These are phyloP conservation scores for Bruguiera sexangula DNA, from an alignment of 345 rosid species.

Conservation along the genomic window DNA sequence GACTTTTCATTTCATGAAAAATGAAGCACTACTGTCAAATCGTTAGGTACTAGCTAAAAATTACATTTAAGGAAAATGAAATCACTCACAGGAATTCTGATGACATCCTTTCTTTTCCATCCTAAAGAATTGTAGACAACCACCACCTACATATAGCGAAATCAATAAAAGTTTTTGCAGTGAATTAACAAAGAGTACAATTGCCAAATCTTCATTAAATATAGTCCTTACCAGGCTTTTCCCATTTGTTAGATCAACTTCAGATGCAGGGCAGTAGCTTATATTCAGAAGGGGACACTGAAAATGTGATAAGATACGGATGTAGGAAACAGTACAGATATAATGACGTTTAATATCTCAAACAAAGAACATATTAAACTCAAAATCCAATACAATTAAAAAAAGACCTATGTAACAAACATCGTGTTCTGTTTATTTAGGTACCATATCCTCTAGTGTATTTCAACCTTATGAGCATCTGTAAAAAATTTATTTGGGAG, in stretches of 20 bases:
- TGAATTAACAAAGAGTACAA: background rate
- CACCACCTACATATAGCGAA: conserved; percentile 46
- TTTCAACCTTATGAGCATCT: too few species aligned
- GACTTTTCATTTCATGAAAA: background rate
- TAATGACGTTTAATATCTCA: too few species aligned
- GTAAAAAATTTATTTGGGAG: too few species aligned
- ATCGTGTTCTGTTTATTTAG: too few species aligned
- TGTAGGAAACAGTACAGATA: background rate
- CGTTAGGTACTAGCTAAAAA: background rate
- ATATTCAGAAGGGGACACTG: conserved; percentile 46
- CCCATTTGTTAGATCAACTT: conserved; percentile 29
- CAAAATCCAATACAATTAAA: too few species aligned
- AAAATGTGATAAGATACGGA: background rate
- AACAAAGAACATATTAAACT: too few species aligned
- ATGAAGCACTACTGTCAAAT: background rate
- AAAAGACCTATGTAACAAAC: too few species aligned
- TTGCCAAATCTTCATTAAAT: background rate
- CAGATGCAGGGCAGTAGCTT: conserved; percentile 48
- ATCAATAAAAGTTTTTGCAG: background rate
- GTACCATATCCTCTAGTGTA: too few species aligned
- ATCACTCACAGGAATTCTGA: conserved; percentile 71
- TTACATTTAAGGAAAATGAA: conserved; percentile 1
- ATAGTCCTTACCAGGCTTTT: conserved; percentile 25
- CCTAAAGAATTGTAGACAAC: conserved; percentile 87
- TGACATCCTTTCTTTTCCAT: conserved; percentile 77